A percentile compares a stretch with the other conserved stretches of the same genome.
These are phyloP conservation scores for Excoecaria agallocha DNA, from an alignment of 345 rosid genomes.

Conservation along the genomic window DNA sequence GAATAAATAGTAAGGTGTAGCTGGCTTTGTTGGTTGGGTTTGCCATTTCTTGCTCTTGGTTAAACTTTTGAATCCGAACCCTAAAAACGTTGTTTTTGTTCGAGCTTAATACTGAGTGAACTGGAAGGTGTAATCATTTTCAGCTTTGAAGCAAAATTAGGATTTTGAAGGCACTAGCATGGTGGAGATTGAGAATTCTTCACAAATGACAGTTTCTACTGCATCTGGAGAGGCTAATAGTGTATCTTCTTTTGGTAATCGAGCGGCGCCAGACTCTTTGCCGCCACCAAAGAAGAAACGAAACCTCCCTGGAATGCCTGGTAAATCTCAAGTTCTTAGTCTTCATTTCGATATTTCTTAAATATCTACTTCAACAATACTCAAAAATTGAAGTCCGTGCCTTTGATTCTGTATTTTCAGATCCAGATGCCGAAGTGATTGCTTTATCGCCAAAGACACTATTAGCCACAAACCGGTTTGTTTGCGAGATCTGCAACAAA, in stretches of 20 bases:
- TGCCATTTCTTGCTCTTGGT: not conserved
- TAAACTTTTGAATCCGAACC: slow-evolving; percentile 9
- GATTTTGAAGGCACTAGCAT: slow-evolving; percentile 14
- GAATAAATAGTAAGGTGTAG: slow-evolving; percentile 9
- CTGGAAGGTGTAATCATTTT: not conserved
- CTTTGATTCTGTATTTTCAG: slow-evolving; percentile 28
- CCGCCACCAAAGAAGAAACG: slow-evolving; percentile 56
- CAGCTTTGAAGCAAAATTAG: not conserved
- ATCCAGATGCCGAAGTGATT: slow-evolving; percentile 75
- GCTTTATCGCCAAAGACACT: slow-evolving; percentile 63
- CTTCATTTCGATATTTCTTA: not conserved
- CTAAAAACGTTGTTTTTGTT: not conserved
- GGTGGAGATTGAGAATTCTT: slow-evolving; percentile 42
- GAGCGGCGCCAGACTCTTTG: slow-evolving; percentile 18
- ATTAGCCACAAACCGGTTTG: slow-evolving; percentile 60
- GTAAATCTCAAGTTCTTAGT: slow-evolving; percentile 19
- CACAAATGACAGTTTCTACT: slow-evolving; percentile 41
- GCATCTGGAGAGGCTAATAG: slow-evolving; percentile 41
- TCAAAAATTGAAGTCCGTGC: not conserved
- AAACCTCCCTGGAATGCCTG: slow-evolving; percentile 86
- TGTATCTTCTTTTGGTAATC: slow-evolving; percentile 29
- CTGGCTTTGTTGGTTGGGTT: slow-evolving; percentile 5
- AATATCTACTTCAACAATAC: not conserved
- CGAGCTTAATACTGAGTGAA: not conserved
- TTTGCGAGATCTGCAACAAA: slow-evolving; percentile 81